phyloP scores from a whole-genome alignment of 768 basidiomycete species.

The Leccinum longicurvipes region DNA sequence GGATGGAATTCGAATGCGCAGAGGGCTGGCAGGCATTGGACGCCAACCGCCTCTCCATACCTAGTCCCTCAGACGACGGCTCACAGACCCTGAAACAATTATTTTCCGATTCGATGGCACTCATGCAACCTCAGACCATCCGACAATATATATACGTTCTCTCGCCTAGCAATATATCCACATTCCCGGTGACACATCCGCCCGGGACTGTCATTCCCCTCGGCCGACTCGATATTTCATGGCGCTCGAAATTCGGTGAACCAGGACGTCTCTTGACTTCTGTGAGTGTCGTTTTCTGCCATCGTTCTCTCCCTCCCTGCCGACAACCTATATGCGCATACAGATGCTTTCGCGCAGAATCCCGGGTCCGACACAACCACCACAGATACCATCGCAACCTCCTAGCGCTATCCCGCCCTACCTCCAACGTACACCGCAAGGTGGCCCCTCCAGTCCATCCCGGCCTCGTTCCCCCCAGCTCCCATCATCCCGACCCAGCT shows the following conservation, averaged over 20 bases:
- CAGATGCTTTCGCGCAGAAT: constrained; percentile 79
- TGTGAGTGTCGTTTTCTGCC: constrained; percentile 30
- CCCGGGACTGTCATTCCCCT: constrained; percentile 77
- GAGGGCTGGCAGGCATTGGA: constrained; percentile 64
- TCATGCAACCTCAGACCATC: constrained; percentile 81
- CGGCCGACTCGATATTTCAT: constrained; percentile 85
- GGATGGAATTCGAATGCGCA: constrained; percentile 73
- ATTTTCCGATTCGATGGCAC: constrained; percentile 60
- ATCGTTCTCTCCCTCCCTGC: not conserved
- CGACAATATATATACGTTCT: constrained; percentile 89
- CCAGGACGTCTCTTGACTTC: constrained; percentile 86
- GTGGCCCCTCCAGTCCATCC: constrained; percentile 37
- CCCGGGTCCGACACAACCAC: constrained; percentile 44
- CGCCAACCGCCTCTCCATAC: constrained; percentile 39
- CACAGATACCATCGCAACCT: constrained; percentile 37
- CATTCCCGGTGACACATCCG: constrained; percentile 46
- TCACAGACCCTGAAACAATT: constrained; percentile 32
- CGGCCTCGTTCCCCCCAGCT: constrained; percentile 61
- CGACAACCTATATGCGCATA: not conserved
- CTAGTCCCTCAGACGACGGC: not conserved
- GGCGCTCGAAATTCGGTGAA: constrained; percentile 84
- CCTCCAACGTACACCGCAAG: constrained; percentile 55
- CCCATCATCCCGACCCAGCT: constrained; percentile 49
- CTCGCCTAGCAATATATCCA: constrained; percentile 44
- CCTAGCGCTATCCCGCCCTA: constrained; percentile 74